Evolutionary conservation across 1,284 basidiomycete species (phyloP).

Genomic region (Malassezia furfur): DNA sequence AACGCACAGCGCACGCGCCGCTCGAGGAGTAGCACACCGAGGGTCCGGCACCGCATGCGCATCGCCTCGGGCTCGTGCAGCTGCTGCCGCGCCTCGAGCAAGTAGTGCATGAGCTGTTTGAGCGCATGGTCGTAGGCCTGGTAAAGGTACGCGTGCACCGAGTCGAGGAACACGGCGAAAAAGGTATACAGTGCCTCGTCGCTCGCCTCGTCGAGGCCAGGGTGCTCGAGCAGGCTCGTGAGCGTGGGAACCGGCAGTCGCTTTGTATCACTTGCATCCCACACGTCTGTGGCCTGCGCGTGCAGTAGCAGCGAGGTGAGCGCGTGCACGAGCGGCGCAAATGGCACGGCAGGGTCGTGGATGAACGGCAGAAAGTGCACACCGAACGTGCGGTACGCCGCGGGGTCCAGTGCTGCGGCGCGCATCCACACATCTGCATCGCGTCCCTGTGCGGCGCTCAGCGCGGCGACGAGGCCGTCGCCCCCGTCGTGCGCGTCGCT

Average conservation of each 20-base stretch:
- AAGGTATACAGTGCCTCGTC: constrained; percentile 23
- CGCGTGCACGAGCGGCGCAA: not conserved
- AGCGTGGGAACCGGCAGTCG: constrained; percentile 19
- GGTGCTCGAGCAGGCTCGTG: constrained; percentile 35
- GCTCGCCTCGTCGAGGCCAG: constrained; percentile 9
- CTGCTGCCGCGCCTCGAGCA: constrained; percentile 39
- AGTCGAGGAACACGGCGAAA: constrained; percentile 29
- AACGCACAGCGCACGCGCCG: constrained; percentile 20
- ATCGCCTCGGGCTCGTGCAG: constrained; percentile 21
- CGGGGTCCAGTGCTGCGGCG: not conserved
- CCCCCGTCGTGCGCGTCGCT: no score
- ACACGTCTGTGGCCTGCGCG: not conserved
- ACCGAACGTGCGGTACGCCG: not conserved
- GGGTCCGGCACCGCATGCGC: not conserved
- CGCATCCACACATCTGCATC: not conserved
- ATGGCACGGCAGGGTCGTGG: not conserved
- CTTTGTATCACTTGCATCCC: not conserved
- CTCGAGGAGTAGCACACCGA: constrained; percentile 11
- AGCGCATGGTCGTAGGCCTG: constrained; percentile 28
- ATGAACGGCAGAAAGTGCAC: not conserved
- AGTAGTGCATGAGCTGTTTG: constrained; percentile 34
- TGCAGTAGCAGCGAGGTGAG: not conserved
- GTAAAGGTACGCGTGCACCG: constrained; percentile 17
- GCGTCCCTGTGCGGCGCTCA: not conserved
- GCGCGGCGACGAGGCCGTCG: not conserved